Base-by-base conservation (phyloP, 768 basidiomycete genomes). In the Butyriboletus loyo region DNA sequence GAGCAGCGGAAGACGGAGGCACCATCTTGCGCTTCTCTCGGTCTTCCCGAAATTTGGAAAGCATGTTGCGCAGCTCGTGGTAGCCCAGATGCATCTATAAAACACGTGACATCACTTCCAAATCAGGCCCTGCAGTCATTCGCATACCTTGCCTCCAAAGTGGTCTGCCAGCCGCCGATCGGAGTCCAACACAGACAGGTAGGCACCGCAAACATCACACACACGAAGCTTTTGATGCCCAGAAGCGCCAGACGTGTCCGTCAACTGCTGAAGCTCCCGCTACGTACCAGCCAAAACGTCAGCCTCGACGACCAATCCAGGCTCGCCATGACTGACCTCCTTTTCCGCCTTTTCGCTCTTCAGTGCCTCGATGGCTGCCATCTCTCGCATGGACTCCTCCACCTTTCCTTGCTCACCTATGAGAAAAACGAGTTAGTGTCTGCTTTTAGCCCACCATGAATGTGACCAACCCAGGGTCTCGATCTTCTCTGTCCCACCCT, bases 151-250 rank as follows among this genome's bases (percentile, higher is more conserved):
- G 65, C 97, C 97, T 73, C 97, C 97, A 77, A 99, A 99, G 72
- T 99, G 97, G 77, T 99, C 97, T 46, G 97, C 97, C 55, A 99
- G 77, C 69, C 97, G 93, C 69, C 96, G 86, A 77, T 99, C 97
- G 52, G 96, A 98, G 73, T 99, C 97, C 43, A 98, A 80, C 34
- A 99, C 92, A 15, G 92, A 96, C 40, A 99, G 81, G 77, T 98
- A 98, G n/a, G 97, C 97, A 63, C 97, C 97, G 69, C 97, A 99
- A 27, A 98, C 95, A 76, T 99, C 97, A 76, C 97, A 98, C n/a
- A 99, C 97, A 56, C 97, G 87, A 62, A 99, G 77, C 73, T 98
- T 98, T 74, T 99, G 97, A 77, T 99, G 97, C n/a, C 97, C 97
- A 51, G 94, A 97, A 6, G 97, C 97, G 50, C 97, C 97, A 36